Base-by-base conservation (phyloP, 2,329 filamentous ascomycete species). In the Plectosphaerella sp. region DNA sequence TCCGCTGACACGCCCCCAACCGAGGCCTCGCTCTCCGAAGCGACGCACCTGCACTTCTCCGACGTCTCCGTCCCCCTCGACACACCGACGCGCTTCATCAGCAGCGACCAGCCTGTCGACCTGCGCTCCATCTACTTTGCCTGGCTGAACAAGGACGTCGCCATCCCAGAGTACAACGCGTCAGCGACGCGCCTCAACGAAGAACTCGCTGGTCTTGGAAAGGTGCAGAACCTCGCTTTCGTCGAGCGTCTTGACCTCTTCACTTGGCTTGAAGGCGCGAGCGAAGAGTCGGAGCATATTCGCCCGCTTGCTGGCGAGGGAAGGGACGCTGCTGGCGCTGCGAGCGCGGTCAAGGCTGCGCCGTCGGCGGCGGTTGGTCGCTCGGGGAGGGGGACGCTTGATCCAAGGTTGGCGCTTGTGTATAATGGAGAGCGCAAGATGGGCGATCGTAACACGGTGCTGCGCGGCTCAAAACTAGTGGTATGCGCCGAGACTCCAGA, bases 101-200 rank as follows among this genome's bases (percentile, higher is more conserved):
- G 90, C n/a, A 81, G 83, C 53, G 82, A 82, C 61, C 78, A 82
- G 52, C 79, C 87, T 5, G 86, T 96, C 62, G 90, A 97, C 67
- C 78, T 99, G 60, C 91, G 94, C 66, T 94, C 88, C 67, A 93
- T 97, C 71, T 97, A 93, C 76, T 96, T 97, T 66, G 91, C 91
- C 52, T 99, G 91, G 91, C 79, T 89, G 63, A 95, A 97, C 72
- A 91, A 91, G 69, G 93, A 97, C 73, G 84, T 88, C 51, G 84
- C 88, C 51, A 91, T 96, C 59, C 88, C 89, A 11, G 91, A 96
- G 62, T 97, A 97, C 78, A 94, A 97, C 70, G 83, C 88, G 24
- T 87, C 88, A 0, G 89, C 90, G 14, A 86, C 88, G 62, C 79
- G 85, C 59, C 78, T 97, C 52, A 96, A 96, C 67, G 86, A 89